These are phyloP conservation scores for Carex scoparia DNA, from an alignment of 176 grass and related monocot genomes.

Conservation along the genomic window DNA sequence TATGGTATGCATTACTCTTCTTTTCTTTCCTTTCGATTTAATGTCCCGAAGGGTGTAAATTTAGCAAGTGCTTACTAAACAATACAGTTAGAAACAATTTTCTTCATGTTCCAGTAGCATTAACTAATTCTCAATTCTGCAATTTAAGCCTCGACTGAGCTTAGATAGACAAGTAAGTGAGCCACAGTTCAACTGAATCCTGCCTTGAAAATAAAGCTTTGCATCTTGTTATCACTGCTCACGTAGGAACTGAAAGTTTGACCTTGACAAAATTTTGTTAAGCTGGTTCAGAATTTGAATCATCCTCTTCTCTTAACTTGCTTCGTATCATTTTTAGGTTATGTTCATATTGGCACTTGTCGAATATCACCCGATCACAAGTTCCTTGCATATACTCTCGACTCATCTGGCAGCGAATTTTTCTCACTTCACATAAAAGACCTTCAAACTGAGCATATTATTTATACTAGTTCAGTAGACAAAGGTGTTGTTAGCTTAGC, in stretches of 20 bases:
- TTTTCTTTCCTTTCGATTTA: background rate
- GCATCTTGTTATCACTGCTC: background rate
- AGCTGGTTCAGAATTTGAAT: background rate
- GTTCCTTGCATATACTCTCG: conserved; percentile 81
- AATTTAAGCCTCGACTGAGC: background rate
- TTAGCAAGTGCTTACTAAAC: conserved; percentile 3
- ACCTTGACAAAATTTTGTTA: conserved; percentile 11
- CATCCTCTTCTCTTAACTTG: conserved; percentile 12
- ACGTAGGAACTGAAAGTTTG: background rate
- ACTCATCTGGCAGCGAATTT: conserved; percentile 84
- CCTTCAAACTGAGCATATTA: conserved; percentile 42
- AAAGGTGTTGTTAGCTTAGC: conserved; percentile 83
- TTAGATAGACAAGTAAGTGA: background rate
- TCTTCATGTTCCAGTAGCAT: background rate
- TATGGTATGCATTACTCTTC: conserved; percentile 45
- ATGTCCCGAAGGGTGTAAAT: conserved; percentile 9
- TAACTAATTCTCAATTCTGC: background rate
- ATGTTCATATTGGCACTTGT: conserved; percentile 88
- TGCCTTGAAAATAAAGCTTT: background rate
- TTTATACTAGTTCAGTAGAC: conserved; percentile 39
- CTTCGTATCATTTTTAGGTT: conserved; percentile 48
- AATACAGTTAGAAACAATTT: background rate
- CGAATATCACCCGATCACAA: conserved; percentile 82
- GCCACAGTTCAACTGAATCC: background rate
- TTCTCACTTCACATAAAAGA: conserved; percentile 80